Evolutionary conservation across 192 early-diverging fungal genomes (phyloP).

Genomic region (Umbelopsis isabellina): DNA sequence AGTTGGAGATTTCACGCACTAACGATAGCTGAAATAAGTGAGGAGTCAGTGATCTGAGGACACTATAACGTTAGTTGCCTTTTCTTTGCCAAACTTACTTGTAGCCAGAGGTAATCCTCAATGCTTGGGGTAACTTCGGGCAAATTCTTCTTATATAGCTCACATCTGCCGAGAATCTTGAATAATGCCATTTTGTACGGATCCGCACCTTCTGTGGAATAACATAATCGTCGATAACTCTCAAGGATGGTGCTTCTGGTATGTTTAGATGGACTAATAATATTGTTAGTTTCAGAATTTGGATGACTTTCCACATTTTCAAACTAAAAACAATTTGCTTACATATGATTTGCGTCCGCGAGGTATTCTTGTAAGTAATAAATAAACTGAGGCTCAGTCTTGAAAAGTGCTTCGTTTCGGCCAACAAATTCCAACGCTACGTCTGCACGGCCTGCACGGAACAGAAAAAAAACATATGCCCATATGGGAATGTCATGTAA

Average conservation of each 20-base stretch:
- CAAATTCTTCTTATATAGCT: conserved; percentile 67
- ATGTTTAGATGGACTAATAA: conserved; percentile 41
- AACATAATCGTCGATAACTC: conserved; percentile 54
- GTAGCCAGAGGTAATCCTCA: conserved; percentile 95
- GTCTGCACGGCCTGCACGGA: conserved; percentile 72
- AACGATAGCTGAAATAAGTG: not conserved
- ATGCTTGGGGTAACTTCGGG: conserved; percentile 73
- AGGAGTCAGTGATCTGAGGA: no score
- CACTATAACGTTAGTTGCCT: no score
- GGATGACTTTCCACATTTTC: not conserved
- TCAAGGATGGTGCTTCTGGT: conserved; percentile 60
- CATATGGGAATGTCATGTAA: conserved; percentile 72
- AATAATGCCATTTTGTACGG: conserved; percentile 92
- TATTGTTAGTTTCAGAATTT: conserved; percentile 24
- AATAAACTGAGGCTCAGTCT: conserved; percentile 70
- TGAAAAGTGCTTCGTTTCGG: conserved; percentile 57
- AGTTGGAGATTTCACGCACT: not conserved
- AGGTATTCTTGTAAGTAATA: conserved; percentile 72
- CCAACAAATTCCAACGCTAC: conserved; percentile 72
- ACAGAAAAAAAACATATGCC: conserved; percentile 84
- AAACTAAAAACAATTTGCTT: not conserved
- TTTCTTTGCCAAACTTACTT: conserved; percentile 44
- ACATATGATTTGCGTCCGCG: conserved; percentile 45
- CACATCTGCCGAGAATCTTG: conserved; percentile 90
- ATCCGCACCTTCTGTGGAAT: conserved; percentile 60